Conservation (phyloP, 2,329 filamentous ascomycete species). For the Drechslerella stenobrocha region DNA sequence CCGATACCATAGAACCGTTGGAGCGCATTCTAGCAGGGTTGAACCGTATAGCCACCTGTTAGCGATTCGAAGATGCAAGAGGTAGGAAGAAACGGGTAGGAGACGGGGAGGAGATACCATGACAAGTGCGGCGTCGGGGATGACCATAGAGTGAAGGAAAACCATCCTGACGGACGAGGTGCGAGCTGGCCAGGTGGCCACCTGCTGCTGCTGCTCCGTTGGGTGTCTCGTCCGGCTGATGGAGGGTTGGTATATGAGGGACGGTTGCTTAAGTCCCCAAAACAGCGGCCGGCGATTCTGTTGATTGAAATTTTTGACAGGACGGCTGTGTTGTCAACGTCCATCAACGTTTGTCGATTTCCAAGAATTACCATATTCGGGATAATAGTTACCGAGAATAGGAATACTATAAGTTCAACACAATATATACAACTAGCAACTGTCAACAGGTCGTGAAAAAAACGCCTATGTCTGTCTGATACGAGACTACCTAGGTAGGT, state of each 20-base stretch:
- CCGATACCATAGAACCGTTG: conserved; percentile 86
- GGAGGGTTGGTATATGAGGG: background rate
- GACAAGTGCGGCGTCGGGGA: conserved; percentile 79
- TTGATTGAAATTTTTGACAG: too few relatives aligned
- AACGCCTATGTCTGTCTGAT: too few relatives aligned
- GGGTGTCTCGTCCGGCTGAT: background rate
- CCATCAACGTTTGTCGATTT: too few relatives aligned
- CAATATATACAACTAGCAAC: too few relatives aligned
- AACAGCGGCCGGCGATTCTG: background rate
- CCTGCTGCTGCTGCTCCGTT: background rate
- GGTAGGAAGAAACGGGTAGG: conserved; percentile 15
- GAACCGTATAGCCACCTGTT: conserved; percentile 29
- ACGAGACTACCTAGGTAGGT: too few relatives aligned
- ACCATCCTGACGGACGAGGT: conserved; percentile 59
- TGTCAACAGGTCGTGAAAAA: too few relatives aligned
- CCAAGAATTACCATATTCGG: too few relatives aligned
- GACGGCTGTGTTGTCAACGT: too few relatives aligned
- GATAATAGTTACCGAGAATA: too few relatives aligned
- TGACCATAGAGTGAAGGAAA: conserved; percentile 84
- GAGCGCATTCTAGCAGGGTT: conserved; percentile 66
- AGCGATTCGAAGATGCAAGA: conserved; percentile 7
- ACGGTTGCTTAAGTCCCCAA: background rate
- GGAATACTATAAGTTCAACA: too few relatives aligned
- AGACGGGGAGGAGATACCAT: conserved; percentile 73
- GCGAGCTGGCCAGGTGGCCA: background rate